These are phyloP conservation scores for Cyberlindnera samutprakarnensis DNA, from an alignment of 805 yeast species.

Conservation along the genomic window DNA sequence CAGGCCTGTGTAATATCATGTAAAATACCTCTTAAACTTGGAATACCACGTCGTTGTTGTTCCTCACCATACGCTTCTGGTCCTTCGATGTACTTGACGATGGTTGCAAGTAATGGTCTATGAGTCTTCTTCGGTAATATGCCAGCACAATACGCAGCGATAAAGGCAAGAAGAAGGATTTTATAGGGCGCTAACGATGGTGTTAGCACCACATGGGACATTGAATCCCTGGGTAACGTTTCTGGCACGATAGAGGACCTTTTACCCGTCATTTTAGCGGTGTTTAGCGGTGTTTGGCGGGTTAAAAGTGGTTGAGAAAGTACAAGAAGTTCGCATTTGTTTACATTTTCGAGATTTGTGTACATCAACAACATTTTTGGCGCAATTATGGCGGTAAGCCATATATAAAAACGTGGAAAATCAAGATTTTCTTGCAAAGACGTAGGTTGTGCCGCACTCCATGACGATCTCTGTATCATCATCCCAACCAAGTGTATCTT, in stretches of 20 bases:
- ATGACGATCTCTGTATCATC: constrained; percentile 33
- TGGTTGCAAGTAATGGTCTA: constrained; percentile 32
- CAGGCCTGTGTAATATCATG: constrained; percentile 16
- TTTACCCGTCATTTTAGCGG: too few species aligned
- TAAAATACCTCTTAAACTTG: constrained; percentile 27
- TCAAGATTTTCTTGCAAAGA: constrained; percentile 32
- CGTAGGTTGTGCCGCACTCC: constrained; percentile 50
- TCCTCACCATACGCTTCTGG: constrained; percentile 17
- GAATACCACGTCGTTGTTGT: constrained; percentile 23
- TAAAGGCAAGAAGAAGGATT: constrained; percentile 40
- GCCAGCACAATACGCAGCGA: constrained; percentile 38
- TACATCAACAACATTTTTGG: too few species aligned
- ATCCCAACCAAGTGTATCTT: constrained; percentile 37
- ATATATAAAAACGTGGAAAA: too few species aligned
- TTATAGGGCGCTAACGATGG: constrained; percentile 46
- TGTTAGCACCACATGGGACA: constrained; percentile 27
- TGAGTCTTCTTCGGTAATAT: constrained; percentile 30
- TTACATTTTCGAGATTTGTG: too few species aligned
- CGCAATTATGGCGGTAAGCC: too few species aligned
- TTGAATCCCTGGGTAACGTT: too few species aligned
- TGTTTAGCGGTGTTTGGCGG: too few species aligned
- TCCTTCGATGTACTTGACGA: constrained; percentile 38
- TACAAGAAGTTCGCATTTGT: too few species aligned
- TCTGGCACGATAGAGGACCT: too few species aligned
- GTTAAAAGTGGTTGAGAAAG: too few species aligned